Base-by-base conservation (phyloP, 306 rosid species). In the Quercus berberidifolia region DNA sequence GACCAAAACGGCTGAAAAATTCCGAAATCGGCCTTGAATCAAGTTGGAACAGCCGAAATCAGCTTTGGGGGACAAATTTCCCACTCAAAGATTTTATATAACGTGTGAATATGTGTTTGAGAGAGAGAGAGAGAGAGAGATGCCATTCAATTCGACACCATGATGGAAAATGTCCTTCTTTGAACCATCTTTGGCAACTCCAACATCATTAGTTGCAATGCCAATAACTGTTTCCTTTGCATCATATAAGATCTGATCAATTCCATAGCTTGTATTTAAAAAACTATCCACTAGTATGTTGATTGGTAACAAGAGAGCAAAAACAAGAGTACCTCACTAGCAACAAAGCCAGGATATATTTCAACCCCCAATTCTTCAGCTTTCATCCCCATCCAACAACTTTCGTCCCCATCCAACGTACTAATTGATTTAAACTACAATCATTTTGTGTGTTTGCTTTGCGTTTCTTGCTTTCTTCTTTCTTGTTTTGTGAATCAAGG, bases 381-480 rank as follows among this genome's bases (percentile, higher is more conserved):
- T 90, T 94, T 92, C 77, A 74, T 82, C 83, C 99, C n/a, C n/a
- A n/a, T n/a, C n/a, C n/a, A n/a, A n/a, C n/a, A n/a, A n/a, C n/a
- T n/a, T n/a, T n/a, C n/a, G n/a, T n/a, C n/a, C n/a, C 97, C 97
- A 94, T 71, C 99, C 99, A 94, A 52, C 97, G 93, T 33, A 91
- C 88, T 77, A 94, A 89, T 87, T 94, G 95, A 86, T 97, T 92
- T 76, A 94, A 84, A 87, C 99, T 94, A 78, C 81, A 89, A n/a
- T n/a, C n/a, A n/a, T n/a, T n/a, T n/a, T n/a, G n/a, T n/a, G n/a
- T n/a, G n/a, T n/a, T n/a, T n/a, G n/a, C n/a, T n/a, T n/a, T n/a
- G n/a, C n/a, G n/a, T n/a, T n/a, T n/a, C n/a, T n/a, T n/a, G n/a
- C n/a, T n/a, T n/a, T n/a, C n/a, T n/a, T n/a, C n/a, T n/a, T n/a